phyloP scores from a whole-genome alignment of 495 filamentous ascomycete genomes.

The Aspergillus kassunensis region DNA sequence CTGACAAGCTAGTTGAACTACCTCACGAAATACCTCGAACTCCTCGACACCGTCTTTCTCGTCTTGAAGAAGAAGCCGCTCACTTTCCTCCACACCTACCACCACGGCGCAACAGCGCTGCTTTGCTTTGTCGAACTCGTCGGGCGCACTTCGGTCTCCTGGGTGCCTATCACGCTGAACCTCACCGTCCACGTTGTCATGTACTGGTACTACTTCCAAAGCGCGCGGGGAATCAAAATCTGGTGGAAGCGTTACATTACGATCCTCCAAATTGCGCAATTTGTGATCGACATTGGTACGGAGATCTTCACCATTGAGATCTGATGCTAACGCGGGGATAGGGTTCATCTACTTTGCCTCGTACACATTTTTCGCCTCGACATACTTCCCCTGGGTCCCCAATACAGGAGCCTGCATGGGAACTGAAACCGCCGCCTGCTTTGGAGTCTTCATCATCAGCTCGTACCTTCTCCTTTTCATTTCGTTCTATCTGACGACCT shows the following conservation, averaged over 20 bases:
- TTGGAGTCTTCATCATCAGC: conserved; percentile 82
- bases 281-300: conserved; percentile 55
- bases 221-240: conserved; percentile 53
- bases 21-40: conserved; percentile 67
- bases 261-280: conserved; percentile 54
- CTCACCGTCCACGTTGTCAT: conserved; percentile 65
- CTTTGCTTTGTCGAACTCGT: conserved; percentile 70
- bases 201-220: conserved; percentile 65
- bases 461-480: conserved; percentile 96
- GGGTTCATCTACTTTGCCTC: conserved; percentile 94
- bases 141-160: conserved; percentile 63
- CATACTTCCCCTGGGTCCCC: conserved; percentile 81
- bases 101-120: conserved; percentile 68
- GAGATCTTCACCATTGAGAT: conserved; percentile 1
- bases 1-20: conserved; percentile 56
- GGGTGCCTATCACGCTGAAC: conserved; percentile 66
- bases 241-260: conserved; percentile 62
- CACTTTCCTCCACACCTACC: conserved; percentile 73
- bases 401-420: conserved; percentile 80
- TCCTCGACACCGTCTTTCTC: conserved; percentile 66
- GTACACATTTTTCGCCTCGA: conserved; percentile 87
- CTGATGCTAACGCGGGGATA: conserved; percentile 22
- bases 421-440: conserved; percentile 91
- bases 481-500: conserved; percentile 20
- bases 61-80: conserved; percentile 72